These are phyloP conservation scores for Fusarium sp. DNA, from an alignment of 2,329 filamentous ascomycete genomes.

Conservation along the genomic window DNA sequence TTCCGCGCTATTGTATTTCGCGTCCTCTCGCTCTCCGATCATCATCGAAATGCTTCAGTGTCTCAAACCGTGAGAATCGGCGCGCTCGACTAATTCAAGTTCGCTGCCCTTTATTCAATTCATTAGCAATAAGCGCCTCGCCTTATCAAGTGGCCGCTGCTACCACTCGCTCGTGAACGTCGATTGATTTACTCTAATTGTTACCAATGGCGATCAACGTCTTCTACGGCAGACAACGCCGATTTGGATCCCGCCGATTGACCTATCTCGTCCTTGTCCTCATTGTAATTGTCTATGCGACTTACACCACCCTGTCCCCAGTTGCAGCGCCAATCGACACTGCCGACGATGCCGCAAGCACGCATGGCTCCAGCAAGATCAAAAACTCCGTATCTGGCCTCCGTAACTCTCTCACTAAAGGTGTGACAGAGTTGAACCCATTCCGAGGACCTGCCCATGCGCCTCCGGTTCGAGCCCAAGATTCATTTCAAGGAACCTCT, in stretches of 20 bases:
- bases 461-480: slow-evolving; percentile 80
- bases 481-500: slow-evolving; percentile 79
- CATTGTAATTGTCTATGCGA: slow-evolving; percentile 66
- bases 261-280: slow-evolving; percentile 64
- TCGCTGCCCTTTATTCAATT: slow-evolving; percentile 6
- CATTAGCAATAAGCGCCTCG: neutral
- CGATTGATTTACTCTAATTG: slow-evolving; percentile 9
- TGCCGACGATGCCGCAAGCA: slow-evolving; percentile 8
- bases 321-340: neutral
- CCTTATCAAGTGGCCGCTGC: neutral
- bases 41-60: slow-evolving; percentile 27
- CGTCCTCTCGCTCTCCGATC: slow-evolving; percentile 2
- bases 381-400: slow-evolving; percentile 63
- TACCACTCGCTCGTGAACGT: neutral
- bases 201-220: slow-evolving; percentile 49
- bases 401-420: slow-evolving; percentile 59
- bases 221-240: slow-evolving; percentile 63
- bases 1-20: neutral
- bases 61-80: slow-evolving; percentile 9
- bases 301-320: slow-evolving; percentile 64
- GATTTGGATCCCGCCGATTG: slow-evolving; percentile 65
- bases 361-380: slow-evolving; percentile 56
- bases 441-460: slow-evolving; percentile 78
- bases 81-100: slow-evolving; percentile 8
- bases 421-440: slow-evolving; percentile 65